Percentiles rank a stretch among this genome's conserved stretches.
phyloP scores from a whole-genome alignment of 805 yeast genomes.

The Metschnikowia henanensis region DNA sequence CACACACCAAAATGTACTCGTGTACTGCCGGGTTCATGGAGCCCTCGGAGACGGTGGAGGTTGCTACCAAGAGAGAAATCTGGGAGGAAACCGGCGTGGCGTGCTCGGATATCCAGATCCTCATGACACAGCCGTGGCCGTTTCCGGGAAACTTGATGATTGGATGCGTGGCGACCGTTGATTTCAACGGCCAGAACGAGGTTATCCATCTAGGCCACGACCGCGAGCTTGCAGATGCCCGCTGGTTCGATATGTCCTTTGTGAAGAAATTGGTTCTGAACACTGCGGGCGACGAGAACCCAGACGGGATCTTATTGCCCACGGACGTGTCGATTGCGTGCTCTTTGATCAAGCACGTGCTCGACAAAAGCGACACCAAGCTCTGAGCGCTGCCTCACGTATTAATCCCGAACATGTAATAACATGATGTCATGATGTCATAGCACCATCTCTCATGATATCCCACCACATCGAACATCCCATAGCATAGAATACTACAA shows the following conservation, averaged over 20 bases:
- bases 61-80: slow-evolving; percentile 82
- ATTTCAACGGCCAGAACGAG: slow-evolving; percentile 65
- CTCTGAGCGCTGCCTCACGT: slow-evolving; percentile 1
- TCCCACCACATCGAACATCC: too few species aligned
- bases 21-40: slow-evolving; percentile 96
- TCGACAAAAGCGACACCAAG: slow-evolving; percentile 27
- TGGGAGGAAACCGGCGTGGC: slow-evolving; percentile 95
- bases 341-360: slow-evolving; percentile 42
- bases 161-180: slow-evolving; percentile 85
- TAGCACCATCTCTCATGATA: too few species aligned
- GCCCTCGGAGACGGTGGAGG: slow-evolving; percentile 90
- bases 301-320: slow-evolving; percentile 43
- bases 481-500: too few species aligned
- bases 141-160: slow-evolving; percentile 92
- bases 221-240: slow-evolving; percentile 81
- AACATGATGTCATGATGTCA: too few species aligned
- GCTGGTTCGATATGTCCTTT: slow-evolving; percentile 70
- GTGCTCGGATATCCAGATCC: slow-evolving; percentile 54
- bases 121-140: slow-evolving; percentile 96
- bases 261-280: slow-evolving; percentile 42
- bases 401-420: background rate
- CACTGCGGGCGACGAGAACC: slow-evolving; percentile 25
- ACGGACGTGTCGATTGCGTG: slow-evolving; percentile 44
- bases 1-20: slow-evolving; percentile 59
- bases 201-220: slow-evolving; percentile 74